phyloP scores from a whole-genome alignment of 176 grass and related monocot species.

The Juncus effusus region DNA sequence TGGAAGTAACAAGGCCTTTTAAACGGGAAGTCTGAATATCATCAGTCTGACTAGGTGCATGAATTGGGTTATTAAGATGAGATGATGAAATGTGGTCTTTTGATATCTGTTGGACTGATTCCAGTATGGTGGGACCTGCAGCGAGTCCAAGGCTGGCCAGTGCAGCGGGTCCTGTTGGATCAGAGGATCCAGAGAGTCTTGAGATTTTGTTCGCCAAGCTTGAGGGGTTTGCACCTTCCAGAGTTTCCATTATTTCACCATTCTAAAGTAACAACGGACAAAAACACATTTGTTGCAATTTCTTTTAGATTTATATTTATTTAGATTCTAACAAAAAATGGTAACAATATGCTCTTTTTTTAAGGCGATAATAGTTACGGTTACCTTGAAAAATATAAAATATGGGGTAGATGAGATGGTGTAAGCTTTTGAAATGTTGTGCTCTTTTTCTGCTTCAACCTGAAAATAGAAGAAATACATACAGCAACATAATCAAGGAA shows the following conservation, averaged over 20 bases:
- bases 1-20: conserved; percentile 24
- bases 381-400: conserved; percentile 45
- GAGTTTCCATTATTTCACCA: conserved; percentile 33
- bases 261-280: conserved; percentile 29
- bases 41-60: conserved; percentile 8
- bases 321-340: no score
- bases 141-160: conserved; percentile 37
- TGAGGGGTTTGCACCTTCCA: conserved; percentile 29
- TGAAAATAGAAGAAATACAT: conserved; percentile 14
- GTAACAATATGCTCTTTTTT: no score
- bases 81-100: conserved; percentile 23
- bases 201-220: conserved; percentile 38
- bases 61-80: conserved; percentile 9
- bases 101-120: conserved; percentile 29
- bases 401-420: conserved; percentile 30
- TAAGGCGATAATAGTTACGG: no score
- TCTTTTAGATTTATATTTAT: no score
- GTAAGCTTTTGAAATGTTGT: conserved; percentile 33
- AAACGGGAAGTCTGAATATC: conserved; percentile 19
- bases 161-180: conserved; percentile 16
- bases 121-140: conserved; percentile 29
- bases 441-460: conserved; percentile 37
- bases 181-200: conserved; percentile 19
- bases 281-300: no score
- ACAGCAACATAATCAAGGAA: neutral